Base-by-base conservation (phyloP, 306 rosid species). In the Clitoria ternatea region DNA sequence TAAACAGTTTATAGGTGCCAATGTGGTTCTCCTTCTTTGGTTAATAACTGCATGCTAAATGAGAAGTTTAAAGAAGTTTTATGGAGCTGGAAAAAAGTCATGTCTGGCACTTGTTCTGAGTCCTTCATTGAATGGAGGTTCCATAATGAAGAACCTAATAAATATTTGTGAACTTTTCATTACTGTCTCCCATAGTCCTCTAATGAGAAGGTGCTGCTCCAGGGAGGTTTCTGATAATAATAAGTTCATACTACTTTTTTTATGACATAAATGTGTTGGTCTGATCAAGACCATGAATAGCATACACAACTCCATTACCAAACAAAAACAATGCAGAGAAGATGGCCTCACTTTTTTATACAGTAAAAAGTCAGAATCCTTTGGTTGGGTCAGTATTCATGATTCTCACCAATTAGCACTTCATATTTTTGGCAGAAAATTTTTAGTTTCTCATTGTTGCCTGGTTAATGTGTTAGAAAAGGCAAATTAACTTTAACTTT, bases 11-110 rank as follows among this genome's bases (percentile, higher is more conserved):
- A 15, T 24, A n/a, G 48, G 27, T 74, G 44, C 36, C 30, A 43
- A n/a, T 23, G 36, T 26, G 52, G 64, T 43, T 63, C 68, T 42
- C 61, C 53, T 32, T 57, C 47, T 23, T 63, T 26, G 39, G 62
- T n/a, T 35, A 54, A 26, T 54, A 27, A 2, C 6, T 27, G 22
- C 6, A 9, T 55, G 39, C 20, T 55, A 27, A 30, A 30, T 32
- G 24, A 29, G 63, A 57, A 57, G 26, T 57, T 57, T 30, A 13
- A 26, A 54, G 27, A 15, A 1, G 23, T 29, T 14, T 14, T 32
- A 32, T 15, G 7, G 26, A 17, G 4, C 26, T 29, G 15, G 64
- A 32, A 18, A n/a, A n/a, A 57, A 57, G 26, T 57, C 64, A 57
- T 32, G 64, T 1, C 13, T 29, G n/a, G 15, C 42, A 56, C 40